Evolutionary conservation across 202 grass and related monocot genomes (phyloP).

Genomic region (Thinopyrum obtusiflorum): DNA sequence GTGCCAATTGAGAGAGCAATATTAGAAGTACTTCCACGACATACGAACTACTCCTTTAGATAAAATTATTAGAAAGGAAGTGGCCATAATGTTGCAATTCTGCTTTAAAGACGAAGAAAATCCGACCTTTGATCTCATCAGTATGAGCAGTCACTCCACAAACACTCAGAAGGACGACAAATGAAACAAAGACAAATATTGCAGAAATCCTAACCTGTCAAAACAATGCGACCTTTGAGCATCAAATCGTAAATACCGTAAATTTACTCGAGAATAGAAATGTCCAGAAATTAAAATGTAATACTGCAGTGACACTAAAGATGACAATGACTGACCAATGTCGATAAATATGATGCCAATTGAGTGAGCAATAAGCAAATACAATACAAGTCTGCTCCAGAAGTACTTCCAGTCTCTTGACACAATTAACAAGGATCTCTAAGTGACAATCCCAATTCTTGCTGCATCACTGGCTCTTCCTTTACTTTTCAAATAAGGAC

Average conservation of each 20-base stretch:
- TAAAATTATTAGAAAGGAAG: too few species aligned
- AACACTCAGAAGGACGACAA: too few species aligned
- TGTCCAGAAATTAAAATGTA: slow-evolving; percentile 1
- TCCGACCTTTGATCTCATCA: too few species aligned
- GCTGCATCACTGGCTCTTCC: slow-evolving; percentile 62
- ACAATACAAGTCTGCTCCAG: slow-evolving; percentile 75
- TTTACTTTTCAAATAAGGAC: slow-evolving; percentile 76
- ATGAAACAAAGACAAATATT: too few species aligned
- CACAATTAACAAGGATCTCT: slow-evolving; percentile 95
- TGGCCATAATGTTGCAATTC: too few species aligned
- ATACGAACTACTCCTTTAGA: too few species aligned
- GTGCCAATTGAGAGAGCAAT: slow-evolving; percentile 70
- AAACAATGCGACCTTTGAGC: slow-evolving; percentile 18
- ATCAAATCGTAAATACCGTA: slow-evolving; percentile 3
- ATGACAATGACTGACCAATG: slow-evolving; percentile 83
- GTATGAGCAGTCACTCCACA: too few species aligned
- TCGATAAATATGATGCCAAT: slow-evolving; percentile 68
- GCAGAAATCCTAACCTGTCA: slow-evolving; percentile 40
- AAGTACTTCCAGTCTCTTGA: slow-evolving; percentile 95
- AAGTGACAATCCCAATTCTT: slow-evolving; percentile 68
- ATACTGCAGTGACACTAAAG: slow-evolving; percentile 41
- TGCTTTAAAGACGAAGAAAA: too few species aligned
- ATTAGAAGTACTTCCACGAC: slow-evolving; percentile 78
- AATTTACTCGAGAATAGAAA: not conserved
- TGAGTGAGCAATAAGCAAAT: slow-evolving; percentile 71